Conservation (phyloP, 805 yeast genomes). For the Sugiyamaella smithiae region DNA sequence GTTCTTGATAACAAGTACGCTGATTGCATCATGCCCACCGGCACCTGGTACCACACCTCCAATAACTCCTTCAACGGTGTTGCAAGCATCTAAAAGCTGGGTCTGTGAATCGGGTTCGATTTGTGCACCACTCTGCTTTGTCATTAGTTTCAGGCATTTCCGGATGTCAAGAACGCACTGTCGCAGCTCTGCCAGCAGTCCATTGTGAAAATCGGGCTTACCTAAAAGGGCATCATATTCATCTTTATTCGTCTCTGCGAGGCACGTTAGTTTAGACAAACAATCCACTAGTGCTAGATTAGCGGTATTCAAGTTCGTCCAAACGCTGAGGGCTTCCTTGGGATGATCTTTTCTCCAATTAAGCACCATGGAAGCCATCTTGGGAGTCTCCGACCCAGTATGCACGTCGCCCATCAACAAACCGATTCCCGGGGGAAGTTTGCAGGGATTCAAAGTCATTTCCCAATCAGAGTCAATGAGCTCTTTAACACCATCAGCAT, state of each 20-base stretch:
- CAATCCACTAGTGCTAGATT: conserved; percentile 56
- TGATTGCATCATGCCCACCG: conserved; percentile 94
- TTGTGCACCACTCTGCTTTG: conserved; percentile 71
- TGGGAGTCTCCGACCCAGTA: conserved; percentile 94
- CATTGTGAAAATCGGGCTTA: conserved; percentile 1
- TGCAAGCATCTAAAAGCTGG: conserved; percentile 55
- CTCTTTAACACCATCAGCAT: conserved; percentile 1
- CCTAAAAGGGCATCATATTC: conserved; percentile 35
- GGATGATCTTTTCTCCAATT: conserved; percentile 62
- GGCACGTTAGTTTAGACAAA: conserved; percentile 41
- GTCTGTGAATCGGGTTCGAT: conserved; percentile 86
- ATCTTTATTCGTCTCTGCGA: conserved; percentile 34
- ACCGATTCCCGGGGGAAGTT: conserved; percentile 65
- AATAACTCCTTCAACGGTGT: conserved; percentile 62
- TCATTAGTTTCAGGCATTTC: conserved; percentile 53
- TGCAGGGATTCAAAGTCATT: conserved; percentile 50
- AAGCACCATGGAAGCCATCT: conserved; percentile 72
- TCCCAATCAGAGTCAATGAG: conserved; percentile 52
- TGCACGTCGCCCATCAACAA: conserved; percentile 90
- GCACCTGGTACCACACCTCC: conserved; percentile 99
- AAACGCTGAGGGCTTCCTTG: conserved; percentile 50
- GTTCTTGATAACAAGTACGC: conserved; percentile 58
- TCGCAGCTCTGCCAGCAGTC: neutral
- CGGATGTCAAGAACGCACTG: conserved; percentile 44
- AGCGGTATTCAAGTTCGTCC: conserved; percentile 52